phyloP scores from a whole-genome alignment of 2,329 filamentous ascomycete species.

The Lachnellula suecica region DNA sequence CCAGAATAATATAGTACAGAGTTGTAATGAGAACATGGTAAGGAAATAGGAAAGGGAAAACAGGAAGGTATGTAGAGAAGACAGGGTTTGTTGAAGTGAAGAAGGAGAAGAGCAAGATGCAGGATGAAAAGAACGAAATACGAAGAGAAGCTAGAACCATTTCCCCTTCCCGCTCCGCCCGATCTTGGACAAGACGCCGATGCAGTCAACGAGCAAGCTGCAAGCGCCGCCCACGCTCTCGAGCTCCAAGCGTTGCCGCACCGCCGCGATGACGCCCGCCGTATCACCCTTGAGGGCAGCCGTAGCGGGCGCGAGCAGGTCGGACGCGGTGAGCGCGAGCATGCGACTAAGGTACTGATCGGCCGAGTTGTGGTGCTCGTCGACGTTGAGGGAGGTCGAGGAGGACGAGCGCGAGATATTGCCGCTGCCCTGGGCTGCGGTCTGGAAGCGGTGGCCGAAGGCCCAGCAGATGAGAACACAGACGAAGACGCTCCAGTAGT shows the following conservation, averaged over 20 bases:
- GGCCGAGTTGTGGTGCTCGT: constrained; percentile 7
- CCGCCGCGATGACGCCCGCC: constrained; percentile 47
- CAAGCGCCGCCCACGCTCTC: constrained; percentile 50
- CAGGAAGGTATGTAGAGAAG: neutral
- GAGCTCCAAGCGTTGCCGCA: constrained; percentile 44
- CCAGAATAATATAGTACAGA: neutral
- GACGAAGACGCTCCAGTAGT: constrained; percentile 57
- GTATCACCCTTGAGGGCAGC: constrained; percentile 43
- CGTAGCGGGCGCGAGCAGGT: constrained; percentile 35
- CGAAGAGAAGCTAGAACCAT: constrained; percentile 37
- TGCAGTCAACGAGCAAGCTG: constrained; percentile 52
- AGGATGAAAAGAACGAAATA: neutral
- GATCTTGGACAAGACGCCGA: constrained; percentile 51
- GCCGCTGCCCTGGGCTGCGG: constrained; percentile 13
- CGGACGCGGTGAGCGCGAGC: constrained; percentile 39
- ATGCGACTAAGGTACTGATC: constrained; percentile 37
- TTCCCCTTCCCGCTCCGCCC: constrained; percentile 44
- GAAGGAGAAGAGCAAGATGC: neutral
- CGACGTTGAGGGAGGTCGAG: constrained; percentile 7
- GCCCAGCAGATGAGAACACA: constrained; percentile 61
- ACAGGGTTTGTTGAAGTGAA: no score
- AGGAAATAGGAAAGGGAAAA: neutral
- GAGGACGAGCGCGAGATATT: constrained; percentile 12
- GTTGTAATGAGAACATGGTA: neutral
- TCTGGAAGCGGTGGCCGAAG: constrained; percentile 40